Evolutionary conservation across 208 protist genomes (phyloP).

Genomic region (Trypanosomatidae sp.): DNA sequence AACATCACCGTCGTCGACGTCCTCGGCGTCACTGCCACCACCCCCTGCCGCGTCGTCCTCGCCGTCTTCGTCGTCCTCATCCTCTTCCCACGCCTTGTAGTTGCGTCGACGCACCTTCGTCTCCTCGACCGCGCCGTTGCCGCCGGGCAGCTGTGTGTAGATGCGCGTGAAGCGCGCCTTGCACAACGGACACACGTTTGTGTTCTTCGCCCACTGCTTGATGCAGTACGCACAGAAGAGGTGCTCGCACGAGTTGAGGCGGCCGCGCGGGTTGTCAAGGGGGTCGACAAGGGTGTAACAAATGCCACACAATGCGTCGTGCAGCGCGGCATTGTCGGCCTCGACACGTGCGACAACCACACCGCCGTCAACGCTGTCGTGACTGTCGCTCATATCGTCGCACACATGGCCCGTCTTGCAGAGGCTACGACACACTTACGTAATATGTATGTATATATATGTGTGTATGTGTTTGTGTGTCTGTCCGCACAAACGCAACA

Average conservation of each 20-base stretch:
- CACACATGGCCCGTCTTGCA: background rate
- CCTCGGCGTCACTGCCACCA: background rate
- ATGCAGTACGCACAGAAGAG: conserved; percentile 80
- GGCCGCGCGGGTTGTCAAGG: conserved; percentile 58
- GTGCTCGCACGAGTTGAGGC: conserved; percentile 75
- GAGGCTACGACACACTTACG: background rate
- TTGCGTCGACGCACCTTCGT: conserved; percentile 76
- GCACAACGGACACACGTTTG: conserved; percentile 76
- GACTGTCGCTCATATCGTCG: background rate
- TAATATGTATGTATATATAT: background rate
- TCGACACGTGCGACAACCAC: too few species aligned
- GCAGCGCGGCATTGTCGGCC: conserved; percentile 5
- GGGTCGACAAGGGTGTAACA: conserved; percentile 67
- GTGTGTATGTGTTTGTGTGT: conserved; percentile 1
- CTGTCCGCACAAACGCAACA: too few species aligned
- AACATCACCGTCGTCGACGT: conserved; percentile 1
- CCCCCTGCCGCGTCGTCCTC: conserved; percentile 4
- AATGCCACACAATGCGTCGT: conserved; percentile 58
- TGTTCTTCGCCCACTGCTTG: conserved; percentile 64
- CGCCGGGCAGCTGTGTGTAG: conserved; percentile 9
- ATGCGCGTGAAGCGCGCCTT: conserved; percentile 81
- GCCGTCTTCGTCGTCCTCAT: conserved; percentile 21
- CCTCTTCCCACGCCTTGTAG: conserved; percentile 28
- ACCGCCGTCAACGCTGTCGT: background rate
- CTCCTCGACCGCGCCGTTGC: conserved; percentile 18